Evolutionary conservation across 2,329 filamentous ascomycete genomes (phyloP), one percentile per base, ranked within the genome.

Genomic region (Fusarium ramigenum): DNA sequence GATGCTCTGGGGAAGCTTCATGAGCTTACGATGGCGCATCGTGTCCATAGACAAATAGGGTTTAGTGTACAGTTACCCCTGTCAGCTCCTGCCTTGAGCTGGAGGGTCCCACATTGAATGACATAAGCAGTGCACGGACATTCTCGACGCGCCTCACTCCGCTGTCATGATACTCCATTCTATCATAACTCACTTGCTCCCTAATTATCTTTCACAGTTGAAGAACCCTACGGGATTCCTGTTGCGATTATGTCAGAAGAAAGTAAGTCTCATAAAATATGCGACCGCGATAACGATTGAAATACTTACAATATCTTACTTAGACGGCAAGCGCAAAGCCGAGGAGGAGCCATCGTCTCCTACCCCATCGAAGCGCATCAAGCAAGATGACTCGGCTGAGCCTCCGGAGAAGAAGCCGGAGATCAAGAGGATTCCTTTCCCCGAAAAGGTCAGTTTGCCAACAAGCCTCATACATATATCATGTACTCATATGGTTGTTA

Each of bases 351-450:
- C 90, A 50, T 84, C 87, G 62, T 91, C 89, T 58, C 87, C 89
- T 25, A 87, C 87, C 54, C 88, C 89, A 56, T 82, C 86, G 23
- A 95, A 95, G 83, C 88, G 92, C 75, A 80, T 90, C 44, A 93
- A 93, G 82, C 85, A 87, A 44, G 75, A 80, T 37, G 79, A 81
- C 23, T 75, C 78, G 36, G 69, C 69, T 21, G 80, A 81, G 18
- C 54, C 76, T 18, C 52, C 69, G 14, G 78, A 87, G 21, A 89
- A 89, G 78, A 88, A 87, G 66, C 81, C 84, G 10, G 82, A 81
- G 11, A 86, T 88, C 74, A 91, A 91, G 75, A 89, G 91, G 23
- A 94, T 97, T 40, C 93, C 93, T 4, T 98, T 96, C 78, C 95
- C 95, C 3, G 95, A 97, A 83, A 98, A 97, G 87, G 92, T 93